Evolutionary conservation across 148 eudicot species (phyloP).

Genomic region (Cornus kousa): DNA sequence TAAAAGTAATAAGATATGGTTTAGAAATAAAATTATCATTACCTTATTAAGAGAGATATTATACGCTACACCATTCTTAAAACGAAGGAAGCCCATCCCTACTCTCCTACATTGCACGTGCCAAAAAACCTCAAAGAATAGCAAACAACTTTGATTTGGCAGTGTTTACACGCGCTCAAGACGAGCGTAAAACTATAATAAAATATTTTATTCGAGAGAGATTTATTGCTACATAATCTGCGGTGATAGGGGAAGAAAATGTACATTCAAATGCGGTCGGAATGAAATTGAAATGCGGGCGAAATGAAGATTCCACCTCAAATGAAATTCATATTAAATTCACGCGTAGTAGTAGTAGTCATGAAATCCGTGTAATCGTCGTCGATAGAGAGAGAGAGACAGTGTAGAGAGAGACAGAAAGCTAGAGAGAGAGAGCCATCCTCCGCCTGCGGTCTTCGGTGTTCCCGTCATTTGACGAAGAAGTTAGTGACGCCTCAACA

Average conservation of each 20-base stretch:
- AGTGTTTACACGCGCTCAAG: background rate
- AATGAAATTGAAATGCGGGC: conserved; percentile 76
- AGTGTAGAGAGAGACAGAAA: conserved; percentile 8
- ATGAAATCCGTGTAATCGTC: conserved; percentile 59
- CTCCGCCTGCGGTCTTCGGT: conserved; percentile 11
- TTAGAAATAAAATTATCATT: too few species aligned
- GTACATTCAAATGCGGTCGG: conserved; percentile 67
- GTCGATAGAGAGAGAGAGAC: conserved; percentile 19
- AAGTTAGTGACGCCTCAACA: background rate
- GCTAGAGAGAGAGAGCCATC: conserved; percentile 19
- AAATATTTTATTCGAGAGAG: conserved; percentile 3
- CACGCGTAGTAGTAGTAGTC: conserved; percentile 61
- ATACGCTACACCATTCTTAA: too few species aligned
- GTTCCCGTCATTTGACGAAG: conserved; percentile 6
- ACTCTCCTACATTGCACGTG: too few species aligned
- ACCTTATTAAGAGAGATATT: too few species aligned
- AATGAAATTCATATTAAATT: conserved; percentile 49
- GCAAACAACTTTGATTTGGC: background rate
- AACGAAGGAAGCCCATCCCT: too few species aligned
- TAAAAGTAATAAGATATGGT: too few species aligned
- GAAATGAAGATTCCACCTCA: conserved; percentile 44
- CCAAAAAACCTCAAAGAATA: too few species aligned
- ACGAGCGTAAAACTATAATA: background rate
- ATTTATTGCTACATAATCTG: conserved; percentile 39
- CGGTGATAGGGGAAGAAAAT: conserved; percentile 43